These are phyloP conservation scores for Didymella segeticola DNA, from an alignment of 2,329 filamentous ascomycete genomes.

Conservation along the genomic window DNA sequence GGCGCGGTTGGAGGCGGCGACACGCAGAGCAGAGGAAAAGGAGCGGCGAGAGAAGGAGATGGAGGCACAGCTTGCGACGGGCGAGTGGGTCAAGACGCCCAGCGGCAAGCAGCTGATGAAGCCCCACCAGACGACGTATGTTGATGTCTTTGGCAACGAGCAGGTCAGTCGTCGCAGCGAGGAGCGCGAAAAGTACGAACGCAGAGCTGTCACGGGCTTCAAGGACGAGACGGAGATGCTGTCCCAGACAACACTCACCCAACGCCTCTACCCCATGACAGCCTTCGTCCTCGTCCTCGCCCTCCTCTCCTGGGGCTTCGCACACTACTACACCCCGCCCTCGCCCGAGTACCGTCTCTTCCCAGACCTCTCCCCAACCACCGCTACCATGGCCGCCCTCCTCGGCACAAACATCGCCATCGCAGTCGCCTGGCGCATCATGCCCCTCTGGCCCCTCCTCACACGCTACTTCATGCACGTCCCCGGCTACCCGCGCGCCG, in stretches of 20 bases:
- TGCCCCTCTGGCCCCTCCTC: slow-evolving; percentile 68
- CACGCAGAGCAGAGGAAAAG: slow-evolving; percentile 42
- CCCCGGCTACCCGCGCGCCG: slow-evolving; percentile 64
- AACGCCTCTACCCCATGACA: slow-evolving; percentile 48
- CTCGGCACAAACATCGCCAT: slow-evolving; percentile 66
- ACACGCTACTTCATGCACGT: slow-evolving; percentile 65
- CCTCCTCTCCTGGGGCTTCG: slow-evolving; percentile 36
- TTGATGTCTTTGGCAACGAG: slow-evolving; percentile 43
- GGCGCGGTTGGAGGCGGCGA: slow-evolving; percentile 36
- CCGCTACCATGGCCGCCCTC: slow-evolving; percentile 63
- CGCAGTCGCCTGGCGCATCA: slow-evolving; percentile 67
- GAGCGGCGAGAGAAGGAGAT: slow-evolving; percentile 39
- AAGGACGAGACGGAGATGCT: slow-evolving; percentile 37
- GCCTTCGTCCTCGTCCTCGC: slow-evolving; percentile 40
- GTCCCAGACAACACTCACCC: slow-evolving; percentile 37
- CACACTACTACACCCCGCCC: slow-evolving; percentile 44
- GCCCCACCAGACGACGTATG: slow-evolving; percentile 42
- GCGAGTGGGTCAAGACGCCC: slow-evolving; percentile 43
- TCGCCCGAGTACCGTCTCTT: slow-evolving; percentile 40
- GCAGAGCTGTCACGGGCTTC: slow-evolving; percentile 33
- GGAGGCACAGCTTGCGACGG: slow-evolving; percentile 41
- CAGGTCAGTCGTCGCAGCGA: slow-evolving; percentile 41
- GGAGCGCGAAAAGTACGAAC: slow-evolving; percentile 34
- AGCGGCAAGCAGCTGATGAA: slow-evolving; percentile 46
- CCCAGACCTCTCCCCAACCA: slow-evolving; percentile 42